Base-by-base conservation (phyloP, 2,329 filamentous ascomycete genomes). In the Clonostachys sp. region DNA sequence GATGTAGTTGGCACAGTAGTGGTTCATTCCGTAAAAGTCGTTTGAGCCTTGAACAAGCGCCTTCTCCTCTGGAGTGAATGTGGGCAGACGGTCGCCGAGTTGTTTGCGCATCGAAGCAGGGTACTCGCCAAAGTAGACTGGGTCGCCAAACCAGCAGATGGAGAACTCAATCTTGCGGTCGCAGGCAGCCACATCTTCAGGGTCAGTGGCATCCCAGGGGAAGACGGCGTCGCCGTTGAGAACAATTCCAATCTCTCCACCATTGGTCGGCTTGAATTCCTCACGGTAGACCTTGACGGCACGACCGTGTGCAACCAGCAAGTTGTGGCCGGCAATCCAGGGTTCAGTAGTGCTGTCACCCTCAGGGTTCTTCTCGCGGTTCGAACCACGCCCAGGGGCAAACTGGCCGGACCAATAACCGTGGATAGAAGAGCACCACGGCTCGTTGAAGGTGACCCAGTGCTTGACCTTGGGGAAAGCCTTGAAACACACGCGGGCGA, bases 11-110 rank as follows among this genome's bases (percentile, higher is more conserved):
- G 89, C 86, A 45, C 88, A 91, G 74, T 95, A 95, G 75, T 91
- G 87, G 74, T 95, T 95, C 88, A 92, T 92, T 65, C 89, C 90
- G 67, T 95, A 95, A 69, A 95, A 95, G 73, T 95, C 90, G 65
- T 94, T 94, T 62, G 85, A 89, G n/a, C 87, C 89, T 59, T 86
- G 77, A 42, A 95, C 83, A n/a, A 94, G 73, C 3, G 80, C 80
- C 20, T 74, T 66, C 61, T 95, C 89, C 55, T 89, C 86, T 1
- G 77, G 66, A 0, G 86, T 90, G 65, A 88, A 94, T 41, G 74
- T 72, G 6, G 90, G 90, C 43, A 95, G 77, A 13, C 89, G 82
- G 61, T 85, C 76, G 48, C 89, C 89, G 16, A 95, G 82, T 71
- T 95, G 89, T 62, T 82, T 81, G 49, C 80, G 77, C 89, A 95